Conservation (phyloP, 495 filamentous ascomycete species). For the Hypoxylon subgilvum region DNA sequence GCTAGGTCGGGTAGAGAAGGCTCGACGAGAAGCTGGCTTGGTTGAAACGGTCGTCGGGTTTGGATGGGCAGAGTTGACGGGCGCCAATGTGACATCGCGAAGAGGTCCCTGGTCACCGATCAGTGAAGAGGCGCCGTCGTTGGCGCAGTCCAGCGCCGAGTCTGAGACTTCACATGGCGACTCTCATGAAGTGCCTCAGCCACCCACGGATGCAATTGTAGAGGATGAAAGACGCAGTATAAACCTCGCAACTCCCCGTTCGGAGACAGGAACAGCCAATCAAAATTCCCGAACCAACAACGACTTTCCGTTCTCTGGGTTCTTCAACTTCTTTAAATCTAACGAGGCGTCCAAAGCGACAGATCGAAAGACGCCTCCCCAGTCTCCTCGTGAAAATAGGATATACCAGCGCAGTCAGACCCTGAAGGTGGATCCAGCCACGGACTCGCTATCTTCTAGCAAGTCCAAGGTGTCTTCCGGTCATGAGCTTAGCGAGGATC, state of each 20-base stretch:
- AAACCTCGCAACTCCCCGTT: slow-evolving; percentile 40
- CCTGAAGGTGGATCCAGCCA: slow-evolving; percentile 49
- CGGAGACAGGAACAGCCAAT: slow-evolving; percentile 24
- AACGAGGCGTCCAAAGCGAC: slow-evolving; percentile 44
- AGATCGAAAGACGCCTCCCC: slow-evolving; percentile 36
- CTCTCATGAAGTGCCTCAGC: slow-evolving; percentile 63
- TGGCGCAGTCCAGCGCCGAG: slow-evolving; percentile 17
- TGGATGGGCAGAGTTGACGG: slow-evolving; percentile 94
- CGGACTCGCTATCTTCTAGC: slow-evolving; percentile 45
- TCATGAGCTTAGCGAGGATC: slow-evolving; percentile 51
- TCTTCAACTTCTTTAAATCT: slow-evolving; percentile 68
- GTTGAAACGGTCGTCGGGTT: slow-evolving; percentile 91
- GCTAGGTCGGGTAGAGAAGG: slow-evolving; percentile 90
- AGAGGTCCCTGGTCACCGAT: slow-evolving; percentile 45
- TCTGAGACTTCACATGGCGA: slow-evolving; percentile 36
- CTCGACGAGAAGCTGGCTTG: slow-evolving; percentile 85
- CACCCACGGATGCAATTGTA: slow-evolving; percentile 57
- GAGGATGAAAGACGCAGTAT: slow-evolving; percentile 61
- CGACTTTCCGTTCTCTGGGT: slow-evolving; percentile 60
- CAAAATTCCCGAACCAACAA: slow-evolving; percentile 40
- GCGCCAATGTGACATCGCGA: slow-evolving; percentile 62
- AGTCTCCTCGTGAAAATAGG: slow-evolving; percentile 60
- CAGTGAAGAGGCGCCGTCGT: slow-evolving; percentile 31
- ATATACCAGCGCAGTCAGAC: slow-evolving; percentile 84
- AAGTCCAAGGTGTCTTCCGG: slow-evolving; percentile 50